These are phyloP conservation scores for Fusarium euwallaceae DNA, from an alignment of 2,329 filamentous ascomycete genomes.

Conservation along the genomic window DNA sequence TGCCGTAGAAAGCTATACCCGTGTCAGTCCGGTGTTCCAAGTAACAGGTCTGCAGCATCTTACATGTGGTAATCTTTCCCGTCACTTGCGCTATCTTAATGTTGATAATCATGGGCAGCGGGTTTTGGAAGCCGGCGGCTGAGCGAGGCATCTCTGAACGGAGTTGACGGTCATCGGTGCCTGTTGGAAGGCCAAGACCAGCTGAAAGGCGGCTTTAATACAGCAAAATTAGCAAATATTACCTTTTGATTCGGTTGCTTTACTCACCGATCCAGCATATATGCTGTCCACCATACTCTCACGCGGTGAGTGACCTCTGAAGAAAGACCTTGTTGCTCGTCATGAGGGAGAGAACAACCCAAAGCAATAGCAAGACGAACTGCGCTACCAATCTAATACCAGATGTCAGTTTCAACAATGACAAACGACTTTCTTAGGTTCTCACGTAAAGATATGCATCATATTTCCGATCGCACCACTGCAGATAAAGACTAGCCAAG, in stretches of 20 bases:
- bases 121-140: conserved; percentile 43
- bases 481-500: conserved; percentile 44
- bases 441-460: conserved; percentile 48
- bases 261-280: conserved; percentile 47
- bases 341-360: conserved; percentile 43
- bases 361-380: conserved; percentile 45
- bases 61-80: conserved; percentile 48
- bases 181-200: conserved; percentile 44
- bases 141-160: conserved; percentile 44
- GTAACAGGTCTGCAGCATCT: not conserved
- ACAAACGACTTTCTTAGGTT: no score
- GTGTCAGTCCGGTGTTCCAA: not conserved
- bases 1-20: conserved; percentile 43
- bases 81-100: conserved; percentile 46
- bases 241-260: no score
- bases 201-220: conserved; percentile 43
- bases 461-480: conserved; percentile 48
- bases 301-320: conserved; percentile 45
- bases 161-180: conserved; percentile 46
- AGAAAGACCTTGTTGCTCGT: conserved; percentile 44
- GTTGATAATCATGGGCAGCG: conserved; percentile 45
- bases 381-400: conserved; percentile 42
- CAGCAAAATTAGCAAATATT: not conserved
- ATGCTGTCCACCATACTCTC: conserved; percentile 49
- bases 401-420: not conserved